phyloP scores from a whole-genome alignment of 2,329 filamentous ascomycete genomes.

The Drechslerella coelobrocha region DNA sequence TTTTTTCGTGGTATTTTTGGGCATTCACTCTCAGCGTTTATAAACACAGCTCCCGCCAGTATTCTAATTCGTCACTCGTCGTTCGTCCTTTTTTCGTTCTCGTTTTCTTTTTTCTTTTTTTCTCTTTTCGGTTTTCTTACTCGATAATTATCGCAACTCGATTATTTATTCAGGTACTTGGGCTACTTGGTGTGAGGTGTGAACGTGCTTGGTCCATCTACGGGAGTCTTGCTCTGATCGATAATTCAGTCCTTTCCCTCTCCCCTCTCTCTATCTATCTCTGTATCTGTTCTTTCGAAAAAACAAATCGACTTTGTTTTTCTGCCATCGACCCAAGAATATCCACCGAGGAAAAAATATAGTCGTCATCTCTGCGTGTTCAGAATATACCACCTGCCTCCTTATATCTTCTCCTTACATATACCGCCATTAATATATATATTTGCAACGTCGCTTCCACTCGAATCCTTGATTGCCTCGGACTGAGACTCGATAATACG shows the following conservation, averaged over 20 bases:
- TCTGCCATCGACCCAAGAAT: neutral
- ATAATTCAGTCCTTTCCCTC: neutral
- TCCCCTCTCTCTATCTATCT: neutral
- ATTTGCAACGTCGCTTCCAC: too few relatives aligned
- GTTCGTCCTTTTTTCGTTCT: neutral
- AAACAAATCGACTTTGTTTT: neutral
- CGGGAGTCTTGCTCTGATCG: neutral
- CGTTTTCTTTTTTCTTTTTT: slow-evolving; percentile 2
- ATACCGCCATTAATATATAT: too few relatives aligned
- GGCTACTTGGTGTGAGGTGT: too few relatives aligned
- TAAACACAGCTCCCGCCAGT: neutral
- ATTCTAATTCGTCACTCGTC: neutral
- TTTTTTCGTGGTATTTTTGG: slow-evolving; percentile 11
- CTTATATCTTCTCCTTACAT: too few relatives aligned
- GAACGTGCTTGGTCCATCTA: neutral
- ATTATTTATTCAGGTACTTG: neutral
- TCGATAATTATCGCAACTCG: neutral
- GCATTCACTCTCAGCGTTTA: neutral
- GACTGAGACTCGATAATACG: too few relatives aligned
- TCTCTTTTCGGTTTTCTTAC: neutral
- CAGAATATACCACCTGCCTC: neutral
- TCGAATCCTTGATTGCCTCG: too few relatives aligned
- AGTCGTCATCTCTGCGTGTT: neutral
- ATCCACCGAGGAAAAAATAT: neutral
- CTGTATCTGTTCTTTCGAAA: too few relatives aligned